Evolutionary conservation across 352 stramenopile genomes (phyloP).

Genomic region (Globisporangium cederbergense): DNA sequence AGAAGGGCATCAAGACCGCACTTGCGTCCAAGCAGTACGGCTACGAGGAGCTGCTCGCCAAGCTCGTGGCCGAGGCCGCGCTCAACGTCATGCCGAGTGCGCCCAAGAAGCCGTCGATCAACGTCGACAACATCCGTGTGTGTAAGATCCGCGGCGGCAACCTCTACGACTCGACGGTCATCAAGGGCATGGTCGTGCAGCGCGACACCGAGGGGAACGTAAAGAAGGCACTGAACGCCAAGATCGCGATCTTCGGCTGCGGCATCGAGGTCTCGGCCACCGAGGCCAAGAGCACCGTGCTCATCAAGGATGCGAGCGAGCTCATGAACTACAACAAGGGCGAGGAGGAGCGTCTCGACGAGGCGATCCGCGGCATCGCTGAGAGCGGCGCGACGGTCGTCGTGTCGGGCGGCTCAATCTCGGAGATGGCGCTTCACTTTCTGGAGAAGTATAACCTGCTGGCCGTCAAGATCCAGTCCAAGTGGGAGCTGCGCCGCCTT

Average conservation of each 20-base stretch:
- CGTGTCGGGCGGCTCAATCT: slow-evolving; percentile 95
- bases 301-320: slow-evolving; percentile 99
- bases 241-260: slow-evolving; percentile 97
- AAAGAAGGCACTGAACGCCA: slow-evolving; percentile 90
- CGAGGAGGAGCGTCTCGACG: slow-evolving; percentile 97
- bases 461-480: slow-evolving; percentile 96
- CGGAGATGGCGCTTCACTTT: slow-evolving; percentile 99
- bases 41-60: slow-evolving; percentile 92
- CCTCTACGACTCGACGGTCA: slow-evolving; percentile 93
- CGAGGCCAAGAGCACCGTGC: slow-evolving; percentile 98
- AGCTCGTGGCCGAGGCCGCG: slow-evolving; percentile 94
- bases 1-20: slow-evolving; percentile 91
- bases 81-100: slow-evolving; percentile 91
- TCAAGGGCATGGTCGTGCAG: slow-evolving; percentile 97
- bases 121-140: slow-evolving; percentile 98
- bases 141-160: slow-evolving; percentile 97
- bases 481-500: slow-evolving; percentile 98
- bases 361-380: slow-evolving; percentile 96
- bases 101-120: slow-evolving; percentile 87
- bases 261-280: slow-evolving; percentile 96
- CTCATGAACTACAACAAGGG: slow-evolving; percentile 99
- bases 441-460: slow-evolving; percentile 98
- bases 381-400: slow-evolving; percentile 95
- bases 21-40: slow-evolving; percentile 98
- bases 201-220: slow-evolving; percentile 92